Evolutionary conservation across 495 filamentous ascomycete genomes (phyloP).

Genomic region (Xylaria nigripes): DNA sequence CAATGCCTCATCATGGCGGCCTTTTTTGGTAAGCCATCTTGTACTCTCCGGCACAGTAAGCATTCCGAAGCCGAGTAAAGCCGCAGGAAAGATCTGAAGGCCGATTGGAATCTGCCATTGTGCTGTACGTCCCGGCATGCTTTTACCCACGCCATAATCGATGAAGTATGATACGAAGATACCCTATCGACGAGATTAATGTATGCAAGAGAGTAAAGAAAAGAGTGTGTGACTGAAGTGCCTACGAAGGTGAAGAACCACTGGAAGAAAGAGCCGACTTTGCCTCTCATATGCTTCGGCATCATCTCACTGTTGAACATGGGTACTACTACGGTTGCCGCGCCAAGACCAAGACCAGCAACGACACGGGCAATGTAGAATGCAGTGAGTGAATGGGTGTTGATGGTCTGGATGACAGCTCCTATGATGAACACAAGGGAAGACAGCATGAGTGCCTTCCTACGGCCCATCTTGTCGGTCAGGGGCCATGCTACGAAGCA

Average conservation of each 20-base stretch:
- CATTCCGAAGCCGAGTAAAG: constrained; percentile 38
- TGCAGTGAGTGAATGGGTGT: constrained; percentile 27
- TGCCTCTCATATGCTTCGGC: constrained; percentile 47
- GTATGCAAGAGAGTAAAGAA: background rate
- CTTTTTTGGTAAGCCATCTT: constrained; percentile 45
- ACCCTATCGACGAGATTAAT: constrained; percentile 22
- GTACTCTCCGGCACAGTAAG: constrained; percentile 39
- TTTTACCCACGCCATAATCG: constrained; percentile 37
- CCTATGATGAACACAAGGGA: constrained; percentile 33
- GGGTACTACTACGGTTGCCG: constrained; percentile 45
- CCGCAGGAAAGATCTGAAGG: constrained; percentile 40
- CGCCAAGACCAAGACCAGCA: constrained; percentile 49
- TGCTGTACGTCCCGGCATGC: constrained; percentile 24
- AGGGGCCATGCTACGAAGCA: constrained; percentile 35
- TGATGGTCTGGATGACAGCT: constrained; percentile 30
- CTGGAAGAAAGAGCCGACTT: constrained; percentile 36
- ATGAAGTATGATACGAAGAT: constrained; percentile 47
- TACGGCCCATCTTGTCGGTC: constrained; percentile 30
- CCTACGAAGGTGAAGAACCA: constrained; percentile 32
- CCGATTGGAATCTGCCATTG: constrained; percentile 50
- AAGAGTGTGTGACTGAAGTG: background rate
- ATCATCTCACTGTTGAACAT: constrained; percentile 48
- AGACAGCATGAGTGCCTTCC: constrained; percentile 29
- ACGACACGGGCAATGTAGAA: constrained; percentile 41
- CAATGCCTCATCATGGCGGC: constrained; percentile 39